A percentile compares a stretch with the other conserved stretches of the same genome.
Evolutionary conservation across 176 grass and related monocot genomes (phyloP).

Genomic region (Luzula sylvatica): DNA sequence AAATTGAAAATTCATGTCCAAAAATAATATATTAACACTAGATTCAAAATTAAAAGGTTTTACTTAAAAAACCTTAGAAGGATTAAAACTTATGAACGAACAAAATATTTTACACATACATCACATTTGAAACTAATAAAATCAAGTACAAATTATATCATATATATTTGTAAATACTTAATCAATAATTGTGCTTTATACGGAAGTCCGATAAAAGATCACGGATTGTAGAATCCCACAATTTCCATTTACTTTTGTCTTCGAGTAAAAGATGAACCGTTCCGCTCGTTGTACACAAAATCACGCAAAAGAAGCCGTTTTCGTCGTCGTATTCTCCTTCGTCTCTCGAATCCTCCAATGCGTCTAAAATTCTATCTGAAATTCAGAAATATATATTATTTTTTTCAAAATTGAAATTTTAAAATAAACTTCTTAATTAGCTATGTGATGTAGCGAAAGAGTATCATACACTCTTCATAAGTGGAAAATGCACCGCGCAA

Average conservation of each 20-base stretch:
- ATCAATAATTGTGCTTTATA: constrained; percentile 21
- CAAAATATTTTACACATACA: background rate
- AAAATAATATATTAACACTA: no score
- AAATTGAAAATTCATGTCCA: no score
- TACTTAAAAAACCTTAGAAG: no score
- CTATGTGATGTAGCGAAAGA: background rate
- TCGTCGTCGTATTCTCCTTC: constrained; percentile 24
- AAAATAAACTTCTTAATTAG: background rate
- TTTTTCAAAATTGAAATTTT: background rate
- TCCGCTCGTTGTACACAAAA: constrained; percentile 34
- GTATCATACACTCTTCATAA: constrained; percentile 47
- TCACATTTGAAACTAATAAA: background rate
- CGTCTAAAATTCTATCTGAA: constrained; percentile 48
- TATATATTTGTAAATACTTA: background rate
- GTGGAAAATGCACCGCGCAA: constrained; percentile 50
- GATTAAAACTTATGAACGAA: background rate
- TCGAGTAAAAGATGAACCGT: constrained; percentile 60
- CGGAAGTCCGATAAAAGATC: constrained; percentile 29
- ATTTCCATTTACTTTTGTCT: constrained; percentile 51
- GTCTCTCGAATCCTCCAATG: constrained; percentile 20
- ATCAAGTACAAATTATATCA: no score
- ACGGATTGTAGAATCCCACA: constrained; percentile 61
- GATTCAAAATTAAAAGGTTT: no score
- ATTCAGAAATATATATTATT: background rate
- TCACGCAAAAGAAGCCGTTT: constrained; percentile 33